These are phyloP conservation scores for Dactylellina cionopaga DNA, from an alignment of 2,329 filamentous ascomycete species.

Conservation along the genomic window DNA sequence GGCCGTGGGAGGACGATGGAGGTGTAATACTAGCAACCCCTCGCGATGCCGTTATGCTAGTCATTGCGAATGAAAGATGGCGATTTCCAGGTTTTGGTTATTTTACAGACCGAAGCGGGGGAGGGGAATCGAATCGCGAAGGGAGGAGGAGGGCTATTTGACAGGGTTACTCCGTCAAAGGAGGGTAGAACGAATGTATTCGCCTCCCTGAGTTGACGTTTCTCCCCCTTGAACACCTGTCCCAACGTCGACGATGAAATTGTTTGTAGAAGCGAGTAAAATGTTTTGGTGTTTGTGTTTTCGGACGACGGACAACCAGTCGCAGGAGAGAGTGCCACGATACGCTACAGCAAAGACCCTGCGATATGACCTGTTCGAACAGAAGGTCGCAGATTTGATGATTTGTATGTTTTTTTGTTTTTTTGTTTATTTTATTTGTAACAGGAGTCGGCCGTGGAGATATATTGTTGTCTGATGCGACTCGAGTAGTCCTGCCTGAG, in stretches of 20 bases:
- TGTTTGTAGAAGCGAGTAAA: slow-evolving; percentile 27
- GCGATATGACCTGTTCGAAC: slow-evolving; percentile 44
- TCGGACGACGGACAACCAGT: slow-evolving; percentile 18
- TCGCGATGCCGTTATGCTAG: slow-evolving; percentile 42
- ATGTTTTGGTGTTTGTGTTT: slow-evolving; percentile 30
- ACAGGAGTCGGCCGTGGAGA: neutral
- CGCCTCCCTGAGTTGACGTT: slow-evolving; percentile 48
- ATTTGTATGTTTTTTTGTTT: neutral
- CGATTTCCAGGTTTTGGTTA: neutral
- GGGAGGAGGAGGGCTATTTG: slow-evolving; percentile 12
- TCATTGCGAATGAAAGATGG: slow-evolving; percentile 29
- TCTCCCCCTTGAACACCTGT: slow-evolving; percentile 45
- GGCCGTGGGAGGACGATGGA: slow-evolving; percentile 56
- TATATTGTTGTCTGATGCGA: neutral
- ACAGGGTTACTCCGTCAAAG: slow-evolving; percentile 53
- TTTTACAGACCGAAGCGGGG: neutral
- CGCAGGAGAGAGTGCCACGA: slow-evolving; percentile 39
- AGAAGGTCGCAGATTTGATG: neutral
- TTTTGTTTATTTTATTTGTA: too few relatives aligned
- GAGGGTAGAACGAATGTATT: slow-evolving; percentile 50
- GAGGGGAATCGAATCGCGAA: neutral
- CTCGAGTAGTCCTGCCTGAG: slow-evolving; percentile 1
- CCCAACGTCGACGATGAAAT: slow-evolving; percentile 38
- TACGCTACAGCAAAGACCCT: slow-evolving; percentile 25
- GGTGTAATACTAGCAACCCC: slow-evolving; percentile 55